Evolutionary conservation across 2,329 filamentous ascomycete genomes (phyloP).

Genomic region (Aspergillus quadrilineatus): DNA sequence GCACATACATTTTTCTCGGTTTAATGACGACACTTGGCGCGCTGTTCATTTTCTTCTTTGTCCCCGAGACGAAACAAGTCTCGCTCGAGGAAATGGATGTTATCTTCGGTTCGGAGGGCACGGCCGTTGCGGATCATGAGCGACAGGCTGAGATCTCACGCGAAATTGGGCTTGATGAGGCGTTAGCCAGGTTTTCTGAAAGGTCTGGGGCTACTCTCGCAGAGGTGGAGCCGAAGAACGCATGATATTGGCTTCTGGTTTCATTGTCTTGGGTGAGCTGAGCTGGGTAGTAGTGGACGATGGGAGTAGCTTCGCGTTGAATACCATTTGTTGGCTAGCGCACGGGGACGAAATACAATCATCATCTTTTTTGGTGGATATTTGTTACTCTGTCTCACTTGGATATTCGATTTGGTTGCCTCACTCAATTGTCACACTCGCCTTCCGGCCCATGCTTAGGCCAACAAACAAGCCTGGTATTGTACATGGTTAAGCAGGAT

Average conservation of each 20-base stretch:
- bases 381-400: too few species aligned
- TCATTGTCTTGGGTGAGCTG: background rate
- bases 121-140: slow-evolving; percentile 65
- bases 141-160: slow-evolving; percentile 68
- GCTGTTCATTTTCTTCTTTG: slow-evolving; percentile 51
- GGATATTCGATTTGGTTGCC: too few species aligned
- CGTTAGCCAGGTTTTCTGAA: slow-evolving; percentile 11
- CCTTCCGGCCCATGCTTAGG: too few species aligned
- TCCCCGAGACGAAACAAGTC: slow-evolving; percentile 52
- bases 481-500: too few species aligned
- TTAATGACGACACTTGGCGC: slow-evolving; percentile 63
- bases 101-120: slow-evolving; percentile 68
- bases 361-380: background rate
- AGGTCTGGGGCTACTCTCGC: background rate
- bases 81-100: slow-evolving; percentile 59
- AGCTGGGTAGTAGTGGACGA: background rate
- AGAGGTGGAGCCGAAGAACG: background rate
- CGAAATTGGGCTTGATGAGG: slow-evolving; percentile 61
- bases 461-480: too few species aligned
- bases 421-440: too few species aligned
- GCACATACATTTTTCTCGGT: slow-evolving; percentile 71
- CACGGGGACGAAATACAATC: background rate
- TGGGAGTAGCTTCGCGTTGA: background rate
- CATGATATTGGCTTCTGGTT: background rate
- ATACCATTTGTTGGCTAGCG: background rate